A percentile compares a stretch with the other conserved stretches of the same genome.
Evolutionary conservation across 768 basidiomycete species (phyloP).

Genomic region (Suillus plorans): DNA sequence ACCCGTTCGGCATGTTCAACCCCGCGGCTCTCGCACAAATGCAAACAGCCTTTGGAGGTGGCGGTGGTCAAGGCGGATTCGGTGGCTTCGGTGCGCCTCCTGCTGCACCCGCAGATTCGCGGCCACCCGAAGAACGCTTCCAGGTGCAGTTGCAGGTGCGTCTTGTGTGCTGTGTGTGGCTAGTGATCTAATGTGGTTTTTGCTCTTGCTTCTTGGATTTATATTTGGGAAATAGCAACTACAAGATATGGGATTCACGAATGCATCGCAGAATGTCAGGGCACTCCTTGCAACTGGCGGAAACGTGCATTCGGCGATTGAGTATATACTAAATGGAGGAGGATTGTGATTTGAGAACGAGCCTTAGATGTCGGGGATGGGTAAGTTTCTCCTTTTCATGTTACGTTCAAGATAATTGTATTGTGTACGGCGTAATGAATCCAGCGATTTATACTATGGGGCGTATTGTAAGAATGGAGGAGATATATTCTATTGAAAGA

Average conservation of each 20-base stretch:
- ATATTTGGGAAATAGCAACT: constrained; percentile 60
- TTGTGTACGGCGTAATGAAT: not conserved
- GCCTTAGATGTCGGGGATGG: not conserved
- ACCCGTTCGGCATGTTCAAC: constrained; percentile 32
- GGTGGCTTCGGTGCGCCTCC: constrained; percentile 24
- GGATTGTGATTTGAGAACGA: constrained; percentile 46
- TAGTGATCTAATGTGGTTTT: not conserved
- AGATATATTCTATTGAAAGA: not conserved
- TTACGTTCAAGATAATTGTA: not conserved
- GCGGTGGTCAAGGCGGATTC: constrained; percentile 26
- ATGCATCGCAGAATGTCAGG: constrained; percentile 86
- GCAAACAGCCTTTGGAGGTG: constrained; percentile 32
- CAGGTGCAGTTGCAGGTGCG: constrained; percentile 79
- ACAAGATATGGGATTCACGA: constrained; percentile 92
- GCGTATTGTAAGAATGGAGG: not conserved
- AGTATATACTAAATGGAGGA: constrained; percentile 85
- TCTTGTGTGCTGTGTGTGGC: constrained; percentile 8
- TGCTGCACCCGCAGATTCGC: constrained; percentile 55
- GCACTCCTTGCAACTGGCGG: constrained; percentile 92
- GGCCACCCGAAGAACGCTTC: constrained; percentile 90
- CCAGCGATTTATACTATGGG: not conserved
- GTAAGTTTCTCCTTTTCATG: not conserved
- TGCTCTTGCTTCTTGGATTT: not conserved
- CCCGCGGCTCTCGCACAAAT: constrained; percentile 46
- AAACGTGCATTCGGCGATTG: constrained; percentile 88